phyloP scores from a whole-genome alignment of 2,329 filamentous ascomycete species.

The Sclerotinia sclerotiorum region DNA sequence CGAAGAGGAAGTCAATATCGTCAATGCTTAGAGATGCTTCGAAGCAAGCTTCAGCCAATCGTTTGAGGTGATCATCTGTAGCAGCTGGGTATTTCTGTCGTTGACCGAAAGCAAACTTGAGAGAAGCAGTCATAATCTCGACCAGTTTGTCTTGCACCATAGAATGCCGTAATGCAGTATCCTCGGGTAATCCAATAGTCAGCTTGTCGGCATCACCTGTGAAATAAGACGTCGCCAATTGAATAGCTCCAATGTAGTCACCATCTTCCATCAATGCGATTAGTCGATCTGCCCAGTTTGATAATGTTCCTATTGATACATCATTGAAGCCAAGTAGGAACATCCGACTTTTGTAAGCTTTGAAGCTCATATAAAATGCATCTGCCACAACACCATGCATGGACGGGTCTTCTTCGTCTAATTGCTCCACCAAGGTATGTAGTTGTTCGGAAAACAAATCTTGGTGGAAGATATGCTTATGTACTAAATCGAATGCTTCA shows the following conservation, averaged over 20 bases:
- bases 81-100: conserved; percentile 51
- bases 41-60: conserved; percentile 82
- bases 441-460: conserved; percentile 90
- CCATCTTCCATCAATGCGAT: conserved; percentile 94
- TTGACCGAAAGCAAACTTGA: conserved; percentile 83
- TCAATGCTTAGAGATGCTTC: conserved; percentile 75
- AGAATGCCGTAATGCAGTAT: conserved; percentile 69
- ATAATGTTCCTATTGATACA: conserved; percentile 83
- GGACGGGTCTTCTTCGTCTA: conserved; percentile 81
- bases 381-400: conserved; percentile 97
- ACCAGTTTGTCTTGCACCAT: conserved; percentile 87
- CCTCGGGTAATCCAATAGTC: conserved; percentile 89
- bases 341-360: conserved; percentile 87
- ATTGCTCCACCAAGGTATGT: conserved; percentile 78
- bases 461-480: conserved; percentile 87
- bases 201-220: conserved; percentile 88
- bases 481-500: conserved; percentile 87
- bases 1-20: conserved; percentile 82
- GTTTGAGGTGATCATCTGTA: conserved; percentile 58
- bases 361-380: conserved; percentile 97
- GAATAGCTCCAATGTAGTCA: conserved; percentile 91
- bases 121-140: conserved; percentile 89
- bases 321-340: conserved; percentile 95
- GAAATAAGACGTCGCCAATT: conserved; percentile 89
- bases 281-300: conserved; percentile 94